phyloP scores from a whole-genome alignment of 2,329 filamentous ascomycete genomes.

The Botrytis fragariae region DNA sequence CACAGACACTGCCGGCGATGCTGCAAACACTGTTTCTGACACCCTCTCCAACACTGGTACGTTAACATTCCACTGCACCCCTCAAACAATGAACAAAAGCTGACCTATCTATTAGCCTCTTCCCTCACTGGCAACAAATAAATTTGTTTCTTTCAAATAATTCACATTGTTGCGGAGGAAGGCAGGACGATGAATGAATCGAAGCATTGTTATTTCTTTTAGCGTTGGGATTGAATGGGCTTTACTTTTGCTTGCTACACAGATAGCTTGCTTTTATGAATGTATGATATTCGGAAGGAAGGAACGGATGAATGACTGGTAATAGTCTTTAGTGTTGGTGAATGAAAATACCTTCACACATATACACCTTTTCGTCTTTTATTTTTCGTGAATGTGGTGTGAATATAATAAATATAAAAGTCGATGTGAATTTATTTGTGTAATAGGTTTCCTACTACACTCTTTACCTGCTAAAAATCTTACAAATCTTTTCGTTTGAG shows the following conservation, averaged over 20 bases:
- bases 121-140: conserved; percentile 15
- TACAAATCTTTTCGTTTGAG: not conserved
- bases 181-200: not conserved
- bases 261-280: not conserved
- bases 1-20: conserved; percentile 42
- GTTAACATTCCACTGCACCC: not conserved
- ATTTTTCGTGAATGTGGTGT: not conserved
- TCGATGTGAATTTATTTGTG: not conserved
- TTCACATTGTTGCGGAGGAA: too few relatives aligned
- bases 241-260: not conserved
- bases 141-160: not conserved
- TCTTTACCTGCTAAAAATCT: not conserved
- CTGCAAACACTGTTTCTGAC: conserved; percentile 23
- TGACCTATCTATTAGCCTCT: not conserved
- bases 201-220: not conserved
- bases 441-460: not conserved
- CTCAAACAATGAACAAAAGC: not conserved
- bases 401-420: not conserved
- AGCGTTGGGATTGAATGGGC: not conserved
- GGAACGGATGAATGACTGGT: not conserved
- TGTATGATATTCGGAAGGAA: not conserved
- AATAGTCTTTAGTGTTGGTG: not conserved
- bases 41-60: conserved; percentile 17
- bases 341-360: not conserved
- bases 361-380: not conserved